Evolutionary conservation across 1,139 yeast genomes (phyloP).

Genomic region (Torulaspora pretoriensis): DNA sequence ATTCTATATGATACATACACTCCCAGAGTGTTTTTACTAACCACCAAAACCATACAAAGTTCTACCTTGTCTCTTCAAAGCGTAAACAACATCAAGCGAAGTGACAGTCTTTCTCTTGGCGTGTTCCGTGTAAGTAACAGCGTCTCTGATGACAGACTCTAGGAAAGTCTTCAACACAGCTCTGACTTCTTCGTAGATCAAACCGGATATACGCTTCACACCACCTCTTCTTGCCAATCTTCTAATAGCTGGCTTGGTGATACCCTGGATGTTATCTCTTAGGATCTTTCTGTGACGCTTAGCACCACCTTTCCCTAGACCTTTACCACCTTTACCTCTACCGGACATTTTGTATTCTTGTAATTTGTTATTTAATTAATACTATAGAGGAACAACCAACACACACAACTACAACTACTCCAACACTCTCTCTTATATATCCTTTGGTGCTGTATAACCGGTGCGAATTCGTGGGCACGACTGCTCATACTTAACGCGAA

Average conservation of each 20-base stretch:
- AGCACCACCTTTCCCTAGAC: constrained; percentile 99
- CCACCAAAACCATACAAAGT: constrained; percentile 99
- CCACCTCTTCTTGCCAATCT: constrained; percentile 99
- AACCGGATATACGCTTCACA: constrained; percentile 99
- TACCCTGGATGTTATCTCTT: constrained; percentile 99
- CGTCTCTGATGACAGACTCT: constrained; percentile 97
- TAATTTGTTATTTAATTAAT: not conserved
- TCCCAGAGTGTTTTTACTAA: constrained; percentile 40
- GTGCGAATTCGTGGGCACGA: constrained; percentile 12
- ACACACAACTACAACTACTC: not conserved
- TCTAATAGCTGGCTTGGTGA: constrained; percentile 99
- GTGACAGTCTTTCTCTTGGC: constrained; percentile 99
- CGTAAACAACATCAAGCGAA: constrained; percentile 96
- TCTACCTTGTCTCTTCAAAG: constrained; percentile 99
- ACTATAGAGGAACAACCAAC: not conserved
- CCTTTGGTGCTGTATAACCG: not conserved
- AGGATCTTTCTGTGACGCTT: constrained; percentile 99
- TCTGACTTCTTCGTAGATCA: constrained; percentile 98
- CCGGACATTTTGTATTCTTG: constrained; percentile 65
- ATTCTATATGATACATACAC: constrained; percentile 5
- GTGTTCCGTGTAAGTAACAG: constrained; percentile 98
- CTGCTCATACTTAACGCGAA: constrained; percentile 5
- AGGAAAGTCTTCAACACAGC: constrained; percentile 93
- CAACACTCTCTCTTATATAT: not conserved
- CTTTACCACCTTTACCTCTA: constrained; percentile 99